Evolutionary conservation across 2,329 filamentous ascomycete genomes (phyloP).

Genomic region (Epichloe elymi): DNA sequence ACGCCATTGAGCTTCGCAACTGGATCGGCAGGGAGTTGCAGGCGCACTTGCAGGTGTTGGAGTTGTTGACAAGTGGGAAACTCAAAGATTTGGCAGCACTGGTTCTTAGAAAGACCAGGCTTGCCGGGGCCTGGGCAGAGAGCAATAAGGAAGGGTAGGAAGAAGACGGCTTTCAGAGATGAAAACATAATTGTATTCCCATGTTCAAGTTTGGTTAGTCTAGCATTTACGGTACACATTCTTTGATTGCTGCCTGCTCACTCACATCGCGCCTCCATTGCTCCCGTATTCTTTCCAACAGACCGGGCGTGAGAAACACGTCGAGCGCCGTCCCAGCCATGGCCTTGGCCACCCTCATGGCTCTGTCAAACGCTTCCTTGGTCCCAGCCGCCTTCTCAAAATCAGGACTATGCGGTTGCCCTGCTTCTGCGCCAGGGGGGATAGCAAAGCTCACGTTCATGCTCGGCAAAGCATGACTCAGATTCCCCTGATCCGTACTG

Average conservation of each 20-base stretch:
- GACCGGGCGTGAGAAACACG: constrained; percentile 26
- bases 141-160: background rate
- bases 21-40: constrained; percentile 32
- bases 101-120: constrained; percentile 15
- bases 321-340: constrained; percentile 35
- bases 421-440: constrained; percentile 18
- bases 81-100: constrained; percentile 12
- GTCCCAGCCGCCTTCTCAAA: constrained; percentile 39
- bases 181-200: too few relatives aligned
- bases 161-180: too few relatives aligned
- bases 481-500: constrained; percentile 44
- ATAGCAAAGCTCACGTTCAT: constrained; percentile 40
- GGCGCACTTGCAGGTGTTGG: constrained; percentile 37
- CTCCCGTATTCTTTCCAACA: constrained; percentile 26
- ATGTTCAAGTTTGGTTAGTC: too few relatives aligned
- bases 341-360: constrained; percentile 33
- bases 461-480: constrained; percentile 44
- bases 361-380: constrained; percentile 25
- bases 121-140: constrained; percentile 10
- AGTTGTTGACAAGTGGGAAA: constrained; percentile 38
- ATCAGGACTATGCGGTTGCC: constrained; percentile 37
- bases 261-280: constrained; percentile 6
- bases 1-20: constrained; percentile 39
- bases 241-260: background rate
- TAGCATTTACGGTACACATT: too few relatives aligned